Evolutionary conservation across 495 filamentous ascomycete genomes (phyloP).

Genomic region (Cairneyella variabilis): DNA sequence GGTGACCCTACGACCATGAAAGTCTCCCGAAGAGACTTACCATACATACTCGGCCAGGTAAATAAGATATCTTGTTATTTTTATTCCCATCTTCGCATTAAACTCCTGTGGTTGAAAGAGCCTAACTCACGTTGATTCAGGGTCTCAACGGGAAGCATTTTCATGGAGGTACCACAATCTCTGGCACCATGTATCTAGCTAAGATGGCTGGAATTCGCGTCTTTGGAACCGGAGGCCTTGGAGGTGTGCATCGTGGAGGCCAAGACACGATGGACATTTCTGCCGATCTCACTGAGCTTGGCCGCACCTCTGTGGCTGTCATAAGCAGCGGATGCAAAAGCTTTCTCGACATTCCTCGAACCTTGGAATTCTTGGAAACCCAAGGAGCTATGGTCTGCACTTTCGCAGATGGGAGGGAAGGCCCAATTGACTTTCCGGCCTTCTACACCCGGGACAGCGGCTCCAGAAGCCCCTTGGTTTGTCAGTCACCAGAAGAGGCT

Average conservation of each 20-base stretch:
- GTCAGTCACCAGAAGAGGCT: conserved; percentile 73
- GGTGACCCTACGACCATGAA: conserved; percentile 64
- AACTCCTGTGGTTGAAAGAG: background rate
- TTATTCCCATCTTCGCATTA: too few relatives aligned
- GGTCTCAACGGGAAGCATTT: conserved; percentile 59
- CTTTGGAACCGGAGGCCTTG: conserved; percentile 81
- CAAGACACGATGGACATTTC: conserved; percentile 88
- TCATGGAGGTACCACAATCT: conserved; percentile 88
- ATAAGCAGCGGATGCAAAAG: conserved; percentile 91
- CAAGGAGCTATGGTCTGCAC: conserved; percentile 84
- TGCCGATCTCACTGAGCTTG: conserved; percentile 91
- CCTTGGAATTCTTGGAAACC: conserved; percentile 92
- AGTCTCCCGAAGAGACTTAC: conserved; percentile 80
- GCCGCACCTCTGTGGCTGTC: conserved; percentile 85
- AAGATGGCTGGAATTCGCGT: conserved; percentile 84
- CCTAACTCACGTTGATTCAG: conserved; percentile 33
- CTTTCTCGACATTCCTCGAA: conserved; percentile 87
- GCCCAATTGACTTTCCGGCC: conserved; percentile 72
- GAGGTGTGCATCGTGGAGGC: conserved; percentile 90
- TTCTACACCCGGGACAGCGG: conserved; percentile 90
- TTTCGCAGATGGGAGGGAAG: conserved; percentile 73
- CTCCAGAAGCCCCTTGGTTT: conserved; percentile 66
- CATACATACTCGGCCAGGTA: conserved; percentile 78
- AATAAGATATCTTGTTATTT: conserved; percentile 15
- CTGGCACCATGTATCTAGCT: conserved; percentile 88